A percentile compares a stretch with the other conserved stretches of the same genome.
Evolutionary conservation across 345 rosid species (phyloP).

Genomic region (Luvunga scandens): DNA sequence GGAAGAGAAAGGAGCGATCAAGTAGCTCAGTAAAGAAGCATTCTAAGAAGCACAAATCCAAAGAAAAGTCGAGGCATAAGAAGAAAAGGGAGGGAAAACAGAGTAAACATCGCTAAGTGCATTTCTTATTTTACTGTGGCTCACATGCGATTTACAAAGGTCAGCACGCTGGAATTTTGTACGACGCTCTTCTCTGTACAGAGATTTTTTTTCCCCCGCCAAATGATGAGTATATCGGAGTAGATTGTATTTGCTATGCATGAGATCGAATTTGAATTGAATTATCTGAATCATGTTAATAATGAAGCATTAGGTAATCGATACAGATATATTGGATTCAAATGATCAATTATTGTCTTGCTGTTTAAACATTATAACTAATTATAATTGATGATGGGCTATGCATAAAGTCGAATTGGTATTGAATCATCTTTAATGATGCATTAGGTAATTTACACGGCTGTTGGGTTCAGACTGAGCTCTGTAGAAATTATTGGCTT

Average conservation of each 20-base stretch:
- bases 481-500: background rate
- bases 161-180: background rate
- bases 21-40: conserved; percentile 43
- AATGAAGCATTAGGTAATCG: no score
- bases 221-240: background rate
- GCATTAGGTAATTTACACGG: no score
- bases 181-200: background rate
- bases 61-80: conserved; percentile 40
- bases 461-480: background rate
- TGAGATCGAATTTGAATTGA: no score
- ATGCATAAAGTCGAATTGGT: background rate
- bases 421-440: background rate
- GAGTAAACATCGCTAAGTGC: conserved; percentile 20
- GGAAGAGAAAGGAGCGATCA: conserved; percentile 23
- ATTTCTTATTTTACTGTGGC: background rate
- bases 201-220: background rate
- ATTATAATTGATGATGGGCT: background rate
- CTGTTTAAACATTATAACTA: background rate
- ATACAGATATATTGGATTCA: no score
- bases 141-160: background rate
- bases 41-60: conserved; percentile 44
- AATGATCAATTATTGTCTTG: background rate
- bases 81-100: conserved; percentile 40
- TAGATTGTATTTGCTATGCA: no score
- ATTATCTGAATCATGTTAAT: no score